Percentiles rank a stretch among this genome's conserved stretches.
phyloP scores from a whole-genome alignment of 169 alveolate species.

The Cryptosporidium andersoni region DNA sequence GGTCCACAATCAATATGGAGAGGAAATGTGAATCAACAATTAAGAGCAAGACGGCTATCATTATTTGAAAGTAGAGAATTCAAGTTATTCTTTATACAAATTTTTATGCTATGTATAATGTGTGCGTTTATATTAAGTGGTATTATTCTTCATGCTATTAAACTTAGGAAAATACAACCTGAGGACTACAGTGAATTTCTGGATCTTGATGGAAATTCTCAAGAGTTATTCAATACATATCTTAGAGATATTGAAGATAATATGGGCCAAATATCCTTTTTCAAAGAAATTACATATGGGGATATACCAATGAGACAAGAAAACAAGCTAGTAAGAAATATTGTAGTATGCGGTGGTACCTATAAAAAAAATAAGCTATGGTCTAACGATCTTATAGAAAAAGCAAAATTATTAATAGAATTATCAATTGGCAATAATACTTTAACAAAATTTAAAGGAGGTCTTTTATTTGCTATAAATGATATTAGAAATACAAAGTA shows the following conservation, averaged over 20 bases:
- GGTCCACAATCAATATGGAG: neutral
- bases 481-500: neutral
- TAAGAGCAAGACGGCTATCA: neutral
- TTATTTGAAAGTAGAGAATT: neutral
- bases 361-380: slow-evolving; percentile 37
- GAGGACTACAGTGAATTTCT: slow-evolving; percentile 17
- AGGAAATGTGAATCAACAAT: slow-evolving; percentile 4
- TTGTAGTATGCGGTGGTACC: slow-evolving; percentile 62
- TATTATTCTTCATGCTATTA: slow-evolving; percentile 38
- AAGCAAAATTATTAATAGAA: slow-evolving; percentile 5
- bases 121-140: slow-evolving; percentile 48
- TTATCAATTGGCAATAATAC: slow-evolving; percentile 11
- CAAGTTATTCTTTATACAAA: slow-evolving; percentile 23
- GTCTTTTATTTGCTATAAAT: slow-evolving; percentile 56
- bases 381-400: slow-evolving; percentile 6
- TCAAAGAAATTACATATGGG: slow-evolving; percentile 5
- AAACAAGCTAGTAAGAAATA: neutral
- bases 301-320: neutral
- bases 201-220: neutral
- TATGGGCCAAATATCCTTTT: slow-evolving; percentile 57
- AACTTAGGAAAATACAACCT: slow-evolving; percentile 43
- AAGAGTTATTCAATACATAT: neutral
- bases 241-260: slow-evolving; percentile 10
- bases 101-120: slow-evolving; percentile 42
- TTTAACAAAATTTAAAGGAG: slow-evolving; percentile 42